Evolutionary conservation across 495 filamentous ascomycete genomes (phyloP).

Genomic region (Friedmanniomyces simplex): DNA sequence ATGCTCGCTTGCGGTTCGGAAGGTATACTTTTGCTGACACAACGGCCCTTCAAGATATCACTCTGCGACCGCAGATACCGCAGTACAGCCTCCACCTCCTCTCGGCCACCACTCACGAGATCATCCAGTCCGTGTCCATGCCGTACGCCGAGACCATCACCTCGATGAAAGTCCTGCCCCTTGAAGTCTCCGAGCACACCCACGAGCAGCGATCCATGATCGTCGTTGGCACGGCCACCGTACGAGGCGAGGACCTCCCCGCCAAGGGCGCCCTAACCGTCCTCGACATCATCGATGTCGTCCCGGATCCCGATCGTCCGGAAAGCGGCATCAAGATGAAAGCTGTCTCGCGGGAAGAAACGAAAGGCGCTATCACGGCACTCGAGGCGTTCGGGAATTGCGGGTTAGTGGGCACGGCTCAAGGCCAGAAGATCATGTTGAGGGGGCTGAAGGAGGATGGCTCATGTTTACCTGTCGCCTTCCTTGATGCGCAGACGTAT

Average conservation of each 20-base stretch:
- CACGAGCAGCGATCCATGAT: slow-evolving; percentile 73
- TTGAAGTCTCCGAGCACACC: slow-evolving; percentile 84
- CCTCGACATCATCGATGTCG: slow-evolving; percentile 77
- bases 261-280: slow-evolving; percentile 80
- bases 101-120: slow-evolving; percentile 2
- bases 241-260: slow-evolving; percentile 79
- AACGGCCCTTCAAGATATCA: background rate
- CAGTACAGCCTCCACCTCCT: slow-evolving; percentile 19
- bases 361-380: slow-evolving; percentile 87
- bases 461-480: slow-evolving; percentile 81
- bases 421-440: slow-evolving; percentile 96
- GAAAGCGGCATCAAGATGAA: slow-evolving; percentile 79
- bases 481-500: slow-evolving; percentile 95
- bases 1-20: background rate
- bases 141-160: slow-evolving; percentile 45
- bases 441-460: slow-evolving; percentile 91
- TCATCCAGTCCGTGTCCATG: slow-evolving; percentile 11
- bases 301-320: slow-evolving; percentile 73
- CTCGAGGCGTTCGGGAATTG: slow-evolving; percentile 46
- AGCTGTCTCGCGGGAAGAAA: slow-evolving; percentile 76
- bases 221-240: slow-evolving; percentile 69
- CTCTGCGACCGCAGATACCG: slow-evolving; percentile 14
- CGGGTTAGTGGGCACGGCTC: slow-evolving; percentile 64
- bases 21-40: background rate
- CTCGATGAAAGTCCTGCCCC: slow-evolving; percentile 68